Conservation (phyloP, 2,329 filamentous ascomycete species). For the Dactylellina parvicollis region DNA sequence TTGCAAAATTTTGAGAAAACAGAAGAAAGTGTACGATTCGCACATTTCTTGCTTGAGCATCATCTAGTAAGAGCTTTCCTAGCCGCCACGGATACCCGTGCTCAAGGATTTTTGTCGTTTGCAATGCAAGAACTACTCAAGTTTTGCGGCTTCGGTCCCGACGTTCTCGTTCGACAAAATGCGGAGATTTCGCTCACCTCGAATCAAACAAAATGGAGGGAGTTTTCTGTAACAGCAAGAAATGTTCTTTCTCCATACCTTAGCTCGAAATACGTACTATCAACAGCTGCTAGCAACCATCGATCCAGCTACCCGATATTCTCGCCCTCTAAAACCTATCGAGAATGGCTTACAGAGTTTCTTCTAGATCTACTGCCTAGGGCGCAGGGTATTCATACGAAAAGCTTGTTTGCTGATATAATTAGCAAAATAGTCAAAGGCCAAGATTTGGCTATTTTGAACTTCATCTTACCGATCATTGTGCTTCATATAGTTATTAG, state of each 20-base stretch:
- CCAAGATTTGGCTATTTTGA: constrained; percentile 84
- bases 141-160: constrained; percentile 76
- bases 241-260: constrained; percentile 89
- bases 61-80: constrained; percentile 91
- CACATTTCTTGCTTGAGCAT: constrained; percentile 83
- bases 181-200: constrained; percentile 60
- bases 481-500: constrained; percentile 84
- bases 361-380: constrained; percentile 83
- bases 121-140: constrained; percentile 91
- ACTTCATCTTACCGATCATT: constrained; percentile 88
- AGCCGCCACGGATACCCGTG: constrained; percentile 84
- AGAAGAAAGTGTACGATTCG: constrained; percentile 84
- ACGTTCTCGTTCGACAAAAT: constrained; percentile 66
- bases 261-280: constrained; percentile 81
- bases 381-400: constrained; percentile 77
- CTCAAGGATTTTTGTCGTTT: constrained; percentile 91
- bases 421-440: constrained; percentile 83
- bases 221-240: constrained; percentile 78
- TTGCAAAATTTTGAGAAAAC: constrained; percentile 83
- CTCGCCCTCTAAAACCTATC: constrained; percentile 73
- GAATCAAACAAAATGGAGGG: constrained; percentile 75
- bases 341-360: constrained; percentile 81
- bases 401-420: constrained; percentile 77
- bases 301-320: constrained; percentile 81
- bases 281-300: constrained; percentile 67